phyloP scores from a whole-genome alignment of 345 rosid genomes.

The Eucalyptus tenuipes region DNA sequence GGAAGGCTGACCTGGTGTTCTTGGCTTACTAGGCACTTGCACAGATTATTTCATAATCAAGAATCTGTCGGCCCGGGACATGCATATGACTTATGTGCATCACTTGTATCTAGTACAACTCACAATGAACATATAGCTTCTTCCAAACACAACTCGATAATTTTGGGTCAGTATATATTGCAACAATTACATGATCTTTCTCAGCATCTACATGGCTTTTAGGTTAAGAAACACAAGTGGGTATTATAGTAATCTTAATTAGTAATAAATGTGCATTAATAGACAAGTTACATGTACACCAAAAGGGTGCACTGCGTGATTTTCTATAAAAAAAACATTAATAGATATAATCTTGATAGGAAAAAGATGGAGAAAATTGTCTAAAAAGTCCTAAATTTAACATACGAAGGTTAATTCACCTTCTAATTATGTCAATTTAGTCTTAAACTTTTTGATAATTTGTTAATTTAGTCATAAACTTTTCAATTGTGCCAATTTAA shows the following conservation, averaged over 20 bases:
- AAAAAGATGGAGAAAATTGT: background rate
- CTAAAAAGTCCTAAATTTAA: too few species aligned
- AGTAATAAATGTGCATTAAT: background rate
- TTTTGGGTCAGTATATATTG: rapidly evolving
- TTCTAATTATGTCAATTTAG: too few species aligned
- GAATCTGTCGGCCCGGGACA: background rate
- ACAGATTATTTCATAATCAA: rapidly evolving
- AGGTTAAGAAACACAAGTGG: background rate
- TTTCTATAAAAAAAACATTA: background rate
- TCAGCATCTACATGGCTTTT: background rate
- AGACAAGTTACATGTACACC: background rate
- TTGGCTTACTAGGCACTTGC: rapidly evolving
- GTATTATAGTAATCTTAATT: background rate
- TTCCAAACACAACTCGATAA: background rate
- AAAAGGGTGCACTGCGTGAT: rapidly evolving
- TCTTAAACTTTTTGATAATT: background rate
- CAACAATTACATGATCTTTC: background rate
- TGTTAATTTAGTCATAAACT: rapidly evolving
- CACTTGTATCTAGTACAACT: background rate
- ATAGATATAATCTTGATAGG: background rate
- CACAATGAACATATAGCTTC: background rate
- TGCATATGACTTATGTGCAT: background rate
- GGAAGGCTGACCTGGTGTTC: rapidly evolving
- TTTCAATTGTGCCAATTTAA: too few species aligned
- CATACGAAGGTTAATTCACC: rapidly evolving